phyloP scores from a whole-genome alignment of 2,329 filamentous ascomycete species.

The Lachnellula suecica region DNA sequence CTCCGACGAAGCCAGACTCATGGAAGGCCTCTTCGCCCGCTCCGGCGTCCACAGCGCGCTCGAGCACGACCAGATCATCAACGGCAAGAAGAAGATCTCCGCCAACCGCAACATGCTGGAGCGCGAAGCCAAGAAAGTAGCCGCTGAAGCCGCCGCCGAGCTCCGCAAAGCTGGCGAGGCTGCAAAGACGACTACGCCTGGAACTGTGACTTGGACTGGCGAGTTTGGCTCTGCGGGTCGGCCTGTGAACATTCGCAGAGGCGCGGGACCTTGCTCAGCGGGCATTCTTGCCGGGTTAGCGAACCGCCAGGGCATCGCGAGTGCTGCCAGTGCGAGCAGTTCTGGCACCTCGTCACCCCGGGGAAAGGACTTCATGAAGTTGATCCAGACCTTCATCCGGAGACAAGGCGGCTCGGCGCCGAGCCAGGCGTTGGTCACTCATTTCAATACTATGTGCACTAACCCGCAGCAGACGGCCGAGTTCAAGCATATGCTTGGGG shows the following conservation, averaged over 20 bases:
- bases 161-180: constrained; percentile 72
- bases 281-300: constrained; percentile 57
- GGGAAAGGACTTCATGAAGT: constrained; percentile 62
- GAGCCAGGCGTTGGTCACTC: constrained; percentile 83
- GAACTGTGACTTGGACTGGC: constrained; percentile 93
- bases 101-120: constrained; percentile 79
- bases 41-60: constrained; percentile 87
- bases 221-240: constrained; percentile 75
- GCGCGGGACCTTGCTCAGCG: constrained; percentile 52
- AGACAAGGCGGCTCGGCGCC: constrained; percentile 76
- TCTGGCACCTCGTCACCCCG: constrained; percentile 44
- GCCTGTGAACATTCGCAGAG: constrained; percentile 49
- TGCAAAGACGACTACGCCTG: constrained; percentile 71
- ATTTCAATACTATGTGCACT: constrained; percentile 80
- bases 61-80: constrained; percentile 90
- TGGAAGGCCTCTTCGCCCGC: constrained; percentile 85
- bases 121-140: constrained; percentile 77
- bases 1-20: constrained; percentile 71
- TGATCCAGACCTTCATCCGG: constrained; percentile 78
- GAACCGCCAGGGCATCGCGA: constrained; percentile 46
- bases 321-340: constrained; percentile 39
- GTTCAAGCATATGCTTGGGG: constrained; percentile 79
- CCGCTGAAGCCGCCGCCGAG: constrained; percentile 73
- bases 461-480: constrained; percentile 68
- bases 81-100: constrained; percentile 67